These are phyloP conservation scores for Hanseniaspora lindneri DNA, from an alignment of 805 yeast species.

Conservation along the genomic window DNA sequence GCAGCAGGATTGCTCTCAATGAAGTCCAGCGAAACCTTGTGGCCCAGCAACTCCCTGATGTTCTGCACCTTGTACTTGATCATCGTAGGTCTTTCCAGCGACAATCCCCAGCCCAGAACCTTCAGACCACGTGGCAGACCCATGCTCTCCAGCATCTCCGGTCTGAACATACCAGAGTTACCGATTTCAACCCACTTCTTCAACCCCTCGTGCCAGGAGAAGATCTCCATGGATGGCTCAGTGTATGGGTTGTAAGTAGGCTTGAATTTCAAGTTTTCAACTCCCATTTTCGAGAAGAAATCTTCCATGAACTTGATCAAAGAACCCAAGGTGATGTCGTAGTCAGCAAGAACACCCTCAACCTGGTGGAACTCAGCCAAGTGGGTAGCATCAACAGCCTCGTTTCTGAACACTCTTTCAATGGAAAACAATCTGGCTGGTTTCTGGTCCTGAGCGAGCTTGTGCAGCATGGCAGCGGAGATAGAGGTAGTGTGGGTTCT, in stretches of 20 bases:
- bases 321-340: conserved; percentile 86
- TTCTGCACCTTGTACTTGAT: conserved; percentile 91
- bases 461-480: conserved; percentile 74
- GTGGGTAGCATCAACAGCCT: conserved; percentile 98
- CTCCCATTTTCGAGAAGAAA: conserved; percentile 96
- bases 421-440: conserved; percentile 89
- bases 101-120: conserved; percentile 94
- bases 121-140: conserved; percentile 90
- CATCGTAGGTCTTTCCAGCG: conserved; percentile 98
- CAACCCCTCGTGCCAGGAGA: conserved; percentile 89
- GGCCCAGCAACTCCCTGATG: conserved; percentile 93
- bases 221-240: conserved; percentile 96
- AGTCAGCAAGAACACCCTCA: conserved; percentile 97
- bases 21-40: conserved; percentile 87
- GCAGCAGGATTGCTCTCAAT: conserved; percentile 96
- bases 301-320: conserved; percentile 96
- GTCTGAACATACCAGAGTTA: conserved; percentile 98
- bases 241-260: conserved; percentile 99
- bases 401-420: conserved; percentile 97
- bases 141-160: conserved; percentile 98
- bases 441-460: conserved; percentile 75
- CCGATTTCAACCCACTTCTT: conserved; percentile 99
- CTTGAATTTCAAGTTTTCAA: conserved; percentile 84
- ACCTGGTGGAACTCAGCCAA: conserved; percentile 98
- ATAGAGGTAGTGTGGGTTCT: conserved; percentile 98